Percentiles rank a stretch among this genome's conserved stretches.
These are phyloP conservation scores for Lasiosphaeris hirsuta DNA, from an alignment of 495 filamentous ascomycete species.

Conservation along the genomic window DNA sequence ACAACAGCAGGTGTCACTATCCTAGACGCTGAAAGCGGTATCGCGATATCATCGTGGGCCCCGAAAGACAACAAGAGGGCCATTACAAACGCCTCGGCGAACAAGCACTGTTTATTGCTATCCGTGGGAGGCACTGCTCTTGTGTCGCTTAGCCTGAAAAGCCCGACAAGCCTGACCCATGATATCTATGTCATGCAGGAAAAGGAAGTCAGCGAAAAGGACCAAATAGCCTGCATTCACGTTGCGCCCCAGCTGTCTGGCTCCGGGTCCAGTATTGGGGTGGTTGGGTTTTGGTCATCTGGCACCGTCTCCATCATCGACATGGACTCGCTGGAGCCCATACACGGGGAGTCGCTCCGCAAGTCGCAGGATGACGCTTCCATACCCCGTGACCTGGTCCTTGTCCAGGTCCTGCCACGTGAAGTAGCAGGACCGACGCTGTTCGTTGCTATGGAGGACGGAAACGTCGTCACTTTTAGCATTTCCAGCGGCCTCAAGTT, in stretches of 20 bases:
- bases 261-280: constrained; percentile 58
- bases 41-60: constrained; percentile 65
- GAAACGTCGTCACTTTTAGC: constrained; percentile 81
- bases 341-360: constrained; percentile 40
- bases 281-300: constrained; percentile 81
- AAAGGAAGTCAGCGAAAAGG: constrained; percentile 57
- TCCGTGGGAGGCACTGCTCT: constrained; percentile 68
- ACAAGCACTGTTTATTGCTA: constrained; percentile 62
- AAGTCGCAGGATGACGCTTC: constrained; percentile 63
- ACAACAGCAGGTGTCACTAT: constrained; percentile 62
- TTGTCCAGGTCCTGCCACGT: constrained; percentile 66
- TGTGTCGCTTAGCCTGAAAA: constrained; percentile 59
- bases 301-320: constrained; percentile 69
- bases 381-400: constrained; percentile 76
- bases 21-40: constrained; percentile 65
- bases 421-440: constrained; percentile 59
- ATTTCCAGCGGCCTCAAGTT: constrained; percentile 62
- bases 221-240: constrained; percentile 82
- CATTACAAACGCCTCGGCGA: constrained; percentile 79
- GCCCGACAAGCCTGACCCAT: no score
- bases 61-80: constrained; percentile 48
- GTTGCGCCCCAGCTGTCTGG: constrained; percentile 38
- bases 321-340: constrained; percentile 57
- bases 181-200: constrained; percentile 54
- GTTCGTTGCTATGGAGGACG: constrained; percentile 92